Conservation (phyloP, 2,329 filamentous ascomycete species). For the Beauveria caledonica region DNA sequence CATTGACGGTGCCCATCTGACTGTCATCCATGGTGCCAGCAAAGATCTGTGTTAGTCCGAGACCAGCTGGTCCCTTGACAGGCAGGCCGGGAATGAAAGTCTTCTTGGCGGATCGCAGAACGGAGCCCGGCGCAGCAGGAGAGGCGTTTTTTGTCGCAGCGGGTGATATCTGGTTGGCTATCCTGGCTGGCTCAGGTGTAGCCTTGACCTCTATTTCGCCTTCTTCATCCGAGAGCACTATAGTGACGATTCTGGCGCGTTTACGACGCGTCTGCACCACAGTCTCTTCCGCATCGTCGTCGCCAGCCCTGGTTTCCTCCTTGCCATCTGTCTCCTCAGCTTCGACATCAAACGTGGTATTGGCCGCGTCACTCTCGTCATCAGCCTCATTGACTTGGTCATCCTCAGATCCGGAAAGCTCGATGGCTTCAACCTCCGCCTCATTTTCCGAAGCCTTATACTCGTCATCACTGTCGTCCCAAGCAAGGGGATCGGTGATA, state of each 20-base stretch:
- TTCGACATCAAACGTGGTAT: conserved; percentile 32
- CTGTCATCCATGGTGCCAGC: conserved; percentile 76
- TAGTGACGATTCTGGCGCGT: conserved; percentile 40
- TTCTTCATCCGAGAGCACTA: conserved; percentile 58
- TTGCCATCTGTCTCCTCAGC: conserved; percentile 23
- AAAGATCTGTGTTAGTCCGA: conserved; percentile 85
- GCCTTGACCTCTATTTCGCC: conserved; percentile 41
- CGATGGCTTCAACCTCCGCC: conserved; percentile 24
- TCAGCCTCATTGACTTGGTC: conserved; percentile 26
- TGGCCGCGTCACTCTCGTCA: conserved; percentile 26
- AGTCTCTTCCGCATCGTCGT: conserved; percentile 30
- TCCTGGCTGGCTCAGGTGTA: conserved; percentile 41
- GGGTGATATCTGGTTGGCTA: conserved; percentile 32
- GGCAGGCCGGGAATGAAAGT: conserved; percentile 62
- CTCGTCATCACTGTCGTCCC: conserved; percentile 49
- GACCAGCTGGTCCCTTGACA: conserved; percentile 49
- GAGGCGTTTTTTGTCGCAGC: conserved; percentile 35
- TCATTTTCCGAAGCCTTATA: conserved; percentile 36
- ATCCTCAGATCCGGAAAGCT: conserved; percentile 28
- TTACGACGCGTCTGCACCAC: conserved; percentile 31
- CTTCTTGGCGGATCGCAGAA: conserved; percentile 61
- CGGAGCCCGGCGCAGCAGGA: conserved; percentile 51
- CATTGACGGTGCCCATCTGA: conserved; percentile 28
- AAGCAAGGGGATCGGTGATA: conserved; percentile 42
- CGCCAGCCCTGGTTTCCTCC: conserved; percentile 15